Evolutionary conservation across 1,284 basidiomycete species (phyloP).

Genomic region (Phaffia rhodozyma): DNA sequence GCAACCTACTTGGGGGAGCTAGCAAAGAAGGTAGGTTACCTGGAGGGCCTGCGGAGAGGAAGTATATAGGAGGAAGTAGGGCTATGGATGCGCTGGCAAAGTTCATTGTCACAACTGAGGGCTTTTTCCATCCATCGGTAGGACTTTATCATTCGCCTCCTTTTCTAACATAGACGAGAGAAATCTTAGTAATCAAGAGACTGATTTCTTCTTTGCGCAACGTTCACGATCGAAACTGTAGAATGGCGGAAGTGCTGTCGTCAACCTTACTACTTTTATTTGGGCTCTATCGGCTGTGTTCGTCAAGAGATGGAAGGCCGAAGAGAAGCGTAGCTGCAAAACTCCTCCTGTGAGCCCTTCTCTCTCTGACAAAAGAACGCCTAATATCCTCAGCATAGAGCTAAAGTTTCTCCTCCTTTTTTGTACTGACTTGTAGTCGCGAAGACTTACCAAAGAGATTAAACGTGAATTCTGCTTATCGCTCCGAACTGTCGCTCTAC

Average conservation of each 20-base stretch:
- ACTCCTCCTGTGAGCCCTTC: slow-evolving; percentile 53
- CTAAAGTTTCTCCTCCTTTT: not conserved
- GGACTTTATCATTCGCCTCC: slow-evolving; percentile 4
- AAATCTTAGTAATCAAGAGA: not conserved
- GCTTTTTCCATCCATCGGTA: slow-evolving; percentile 74
- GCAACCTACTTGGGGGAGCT: not conserved
- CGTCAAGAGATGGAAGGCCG: slow-evolving; percentile 66
- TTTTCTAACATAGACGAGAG: not conserved
- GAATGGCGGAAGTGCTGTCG: not conserved
- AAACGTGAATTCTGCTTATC: slow-evolving; percentile 69
- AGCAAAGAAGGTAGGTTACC: slow-evolving; percentile 8
- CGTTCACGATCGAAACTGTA: slow-evolving; percentile 36
- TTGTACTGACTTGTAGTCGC: slow-evolving; percentile 39
- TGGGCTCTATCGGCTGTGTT: slow-evolving; percentile 76
- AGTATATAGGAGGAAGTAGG: slow-evolving; percentile 70
- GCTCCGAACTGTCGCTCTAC: slow-evolving; percentile 74
- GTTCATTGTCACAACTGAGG: slow-evolving; percentile 84
- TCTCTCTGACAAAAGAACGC: not conserved
- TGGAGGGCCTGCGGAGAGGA: slow-evolving; percentile 23
- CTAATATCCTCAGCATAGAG: not conserved
- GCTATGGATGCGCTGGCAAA: slow-evolving; percentile 81
- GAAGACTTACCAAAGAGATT: slow-evolving; percentile 70
- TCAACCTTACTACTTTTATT: slow-evolving; percentile 56
- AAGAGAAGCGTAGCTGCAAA: slow-evolving; percentile 65
- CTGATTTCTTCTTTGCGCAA: slow-evolving; percentile 33